Percentiles rank a stretch among this genome's conserved stretches.
These are phyloP conservation scores for Phyllosticta paracitricarpa DNA, from an alignment of 2,329 filamentous ascomycete species.

Conservation along the genomic window DNA sequence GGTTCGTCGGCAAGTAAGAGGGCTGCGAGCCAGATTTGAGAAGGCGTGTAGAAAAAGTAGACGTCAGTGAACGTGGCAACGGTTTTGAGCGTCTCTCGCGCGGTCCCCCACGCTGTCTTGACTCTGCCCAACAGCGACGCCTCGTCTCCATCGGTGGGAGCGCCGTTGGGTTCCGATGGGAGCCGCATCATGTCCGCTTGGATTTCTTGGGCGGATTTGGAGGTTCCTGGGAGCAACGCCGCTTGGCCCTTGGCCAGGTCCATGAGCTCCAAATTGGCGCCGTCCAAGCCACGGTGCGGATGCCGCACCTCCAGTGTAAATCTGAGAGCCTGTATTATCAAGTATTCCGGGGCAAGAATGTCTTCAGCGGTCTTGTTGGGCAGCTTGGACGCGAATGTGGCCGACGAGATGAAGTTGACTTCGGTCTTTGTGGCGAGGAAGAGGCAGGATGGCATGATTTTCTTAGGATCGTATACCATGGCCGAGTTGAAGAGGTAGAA, in stretches of 20 bases:
- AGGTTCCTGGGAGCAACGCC: slow-evolving; percentile 20
- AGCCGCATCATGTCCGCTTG: slow-evolving; percentile 22
- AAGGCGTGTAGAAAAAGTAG: slow-evolving; percentile 94
- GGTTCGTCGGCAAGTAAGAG: slow-evolving; percentile 64
- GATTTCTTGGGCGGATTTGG: slow-evolving; percentile 15
- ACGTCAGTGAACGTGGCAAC: slow-evolving; percentile 81
- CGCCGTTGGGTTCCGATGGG: slow-evolving; percentile 14
- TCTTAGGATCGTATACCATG: slow-evolving; percentile 90
- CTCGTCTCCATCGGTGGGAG: slow-evolving; percentile 12
- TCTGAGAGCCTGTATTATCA: slow-evolving; percentile 81
- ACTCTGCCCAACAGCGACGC: slow-evolving; percentile 34
- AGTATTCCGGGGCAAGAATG: slow-evolving; percentile 82
- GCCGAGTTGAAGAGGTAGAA: slow-evolving; percentile 94
- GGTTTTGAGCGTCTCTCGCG: slow-evolving; percentile 34
- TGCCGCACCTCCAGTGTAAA: slow-evolving; percentile 92
- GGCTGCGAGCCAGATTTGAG: slow-evolving; percentile 84
- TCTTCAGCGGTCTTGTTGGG: slow-evolving; percentile 60
- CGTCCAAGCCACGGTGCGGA: slow-evolving; percentile 79
- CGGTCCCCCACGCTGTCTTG: slow-evolving; percentile 58
- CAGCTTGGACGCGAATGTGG: slow-evolving; percentile 60
- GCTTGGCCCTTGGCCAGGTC: slow-evolving; percentile 54
- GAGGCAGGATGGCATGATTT: slow-evolving; percentile 79
- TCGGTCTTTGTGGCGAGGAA: slow-evolving; percentile 94
- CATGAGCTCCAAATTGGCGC: slow-evolving; percentile 71
- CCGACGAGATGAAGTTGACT: slow-evolving; percentile 61